phyloP scores from a whole-genome alignment of 164 flowering plant species.

The Platanus orientalis region DNA sequence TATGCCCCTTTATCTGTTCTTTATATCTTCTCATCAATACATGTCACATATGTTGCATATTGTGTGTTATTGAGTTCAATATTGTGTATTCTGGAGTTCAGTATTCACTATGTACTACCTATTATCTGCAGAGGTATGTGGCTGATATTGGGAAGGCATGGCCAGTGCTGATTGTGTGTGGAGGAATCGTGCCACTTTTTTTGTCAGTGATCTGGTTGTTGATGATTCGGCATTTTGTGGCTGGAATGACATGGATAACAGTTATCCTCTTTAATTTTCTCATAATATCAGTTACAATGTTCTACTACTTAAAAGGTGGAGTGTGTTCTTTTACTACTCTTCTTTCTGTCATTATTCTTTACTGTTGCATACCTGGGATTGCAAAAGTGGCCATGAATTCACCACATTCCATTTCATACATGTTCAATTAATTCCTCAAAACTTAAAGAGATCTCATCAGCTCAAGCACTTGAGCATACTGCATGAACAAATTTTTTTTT shows the following conservation, averaged over 20 bases:
- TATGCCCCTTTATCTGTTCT: neutral
- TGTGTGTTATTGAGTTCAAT: no score
- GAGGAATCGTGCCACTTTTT: conserved; percentile 85
- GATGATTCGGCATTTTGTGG: conserved; percentile 86
- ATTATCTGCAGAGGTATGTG: conserved; percentile 74
- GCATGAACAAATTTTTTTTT: no score
- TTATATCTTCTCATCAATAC: neutral
- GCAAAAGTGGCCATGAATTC: neutral
- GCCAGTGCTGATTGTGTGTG: conserved; percentile 94
- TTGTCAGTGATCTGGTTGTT: conserved; percentile 85
- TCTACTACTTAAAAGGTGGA: conserved; percentile 93
- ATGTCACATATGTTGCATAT: no score
- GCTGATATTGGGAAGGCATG: conserved; percentile 95
- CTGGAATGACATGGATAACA: conserved; percentile 98
- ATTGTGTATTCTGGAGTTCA: neutral
- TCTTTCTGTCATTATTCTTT: neutral
- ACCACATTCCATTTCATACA: neutral
- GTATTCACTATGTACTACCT: neutral
- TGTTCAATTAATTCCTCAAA: neutral
- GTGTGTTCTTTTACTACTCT: neutral
- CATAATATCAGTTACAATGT: conserved; percentile 78
- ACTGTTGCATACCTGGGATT: neutral
- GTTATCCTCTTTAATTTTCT: conserved; percentile 75
- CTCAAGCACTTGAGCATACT: no score
- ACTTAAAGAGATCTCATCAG: no score